Conservation (phyloP, 2,329 filamentous ascomycete species). For the Cadophora sp. region DNA sequence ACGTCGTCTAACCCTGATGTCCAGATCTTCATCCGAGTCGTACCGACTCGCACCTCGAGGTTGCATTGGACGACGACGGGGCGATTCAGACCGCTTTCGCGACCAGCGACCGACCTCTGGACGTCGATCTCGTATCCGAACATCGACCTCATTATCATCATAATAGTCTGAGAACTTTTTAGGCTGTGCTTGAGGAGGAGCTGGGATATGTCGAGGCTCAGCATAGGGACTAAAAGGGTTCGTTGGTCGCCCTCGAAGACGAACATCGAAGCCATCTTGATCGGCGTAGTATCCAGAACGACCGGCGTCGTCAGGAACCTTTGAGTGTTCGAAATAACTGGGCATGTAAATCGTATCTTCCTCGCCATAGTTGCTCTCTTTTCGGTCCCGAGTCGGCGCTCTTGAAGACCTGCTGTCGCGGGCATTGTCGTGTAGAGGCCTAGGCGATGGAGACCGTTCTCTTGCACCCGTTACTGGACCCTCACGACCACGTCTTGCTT, state of each 20-base stretch:
- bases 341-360: neutral
- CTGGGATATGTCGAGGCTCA: neutral
- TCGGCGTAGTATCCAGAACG: neutral
- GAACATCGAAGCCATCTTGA: neutral
- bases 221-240: too few relatives aligned
- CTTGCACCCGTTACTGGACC: neutral
- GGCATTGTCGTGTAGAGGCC: neutral
- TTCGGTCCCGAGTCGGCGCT: neutral
- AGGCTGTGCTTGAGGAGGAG: neutral
- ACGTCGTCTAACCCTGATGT: neutral
- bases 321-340: neutral
- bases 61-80: neutral
- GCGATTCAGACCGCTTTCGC: neutral
- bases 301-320: neutral
- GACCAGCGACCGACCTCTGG: neutral
- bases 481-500: neutral
- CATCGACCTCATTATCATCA: neutral
- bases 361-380: neutral
- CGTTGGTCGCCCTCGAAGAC: neutral
- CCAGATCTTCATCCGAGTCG: neutral
- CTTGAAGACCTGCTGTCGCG: neutral
- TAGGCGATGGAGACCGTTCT: neutral
- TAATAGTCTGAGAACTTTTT: neutral
- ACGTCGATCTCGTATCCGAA: neutral
- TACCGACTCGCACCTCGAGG: neutral